Evolutionary conservation across 495 filamentous ascomycete genomes (phyloP), one percentile per base, ranked within the genome.

Genomic region (Podospora australis): DNA sequence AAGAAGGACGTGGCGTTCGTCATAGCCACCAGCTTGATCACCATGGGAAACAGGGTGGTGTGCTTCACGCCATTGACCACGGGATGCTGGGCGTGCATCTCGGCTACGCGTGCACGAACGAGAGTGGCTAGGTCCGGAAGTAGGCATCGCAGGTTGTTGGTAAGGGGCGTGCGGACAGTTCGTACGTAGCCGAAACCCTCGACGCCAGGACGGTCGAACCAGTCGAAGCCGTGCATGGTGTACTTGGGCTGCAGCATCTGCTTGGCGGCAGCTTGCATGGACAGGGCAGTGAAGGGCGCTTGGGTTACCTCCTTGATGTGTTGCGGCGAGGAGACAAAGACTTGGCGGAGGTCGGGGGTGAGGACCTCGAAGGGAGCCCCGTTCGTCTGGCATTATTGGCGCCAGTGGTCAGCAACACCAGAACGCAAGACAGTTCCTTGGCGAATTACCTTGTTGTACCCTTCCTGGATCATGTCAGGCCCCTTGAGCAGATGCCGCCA

Each of bases 201-300:
- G 11, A 11, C 11, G 2, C 32, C 32, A 4, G 14, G n/a, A 2
- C 19, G 7, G 13, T 36, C 32, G 13, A 36, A 17, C 32, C 32
- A 36, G 42, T 45, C 16, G 5, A 45, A 30, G 14, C 26, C 26
- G 16, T 45, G 42, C 42, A 45, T 30, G 25, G 42, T 45, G 26
- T 29, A 45, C 20, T 35, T 43, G 3, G 47, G 47, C 17, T 43
- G 38, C 4, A 43, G 25, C n/a, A 50, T 32, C 26, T 50, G 25
- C n/a, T 17, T 36, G 4, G 32, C 7, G 7, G 30, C 32, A 2
- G 32, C 11, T 16, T 36, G 19, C 2, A 36, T 5, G 11, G 32
- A 36, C 2, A 36, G 11, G 10, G 7, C 32, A 1, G 9, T 6
- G 2, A 6, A 1, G 5, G 32, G 32, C 14, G 11, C 9, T 4